phyloP scores from a whole-genome alignment of 345 rosid species.

The Linum usitatissimum region DNA sequence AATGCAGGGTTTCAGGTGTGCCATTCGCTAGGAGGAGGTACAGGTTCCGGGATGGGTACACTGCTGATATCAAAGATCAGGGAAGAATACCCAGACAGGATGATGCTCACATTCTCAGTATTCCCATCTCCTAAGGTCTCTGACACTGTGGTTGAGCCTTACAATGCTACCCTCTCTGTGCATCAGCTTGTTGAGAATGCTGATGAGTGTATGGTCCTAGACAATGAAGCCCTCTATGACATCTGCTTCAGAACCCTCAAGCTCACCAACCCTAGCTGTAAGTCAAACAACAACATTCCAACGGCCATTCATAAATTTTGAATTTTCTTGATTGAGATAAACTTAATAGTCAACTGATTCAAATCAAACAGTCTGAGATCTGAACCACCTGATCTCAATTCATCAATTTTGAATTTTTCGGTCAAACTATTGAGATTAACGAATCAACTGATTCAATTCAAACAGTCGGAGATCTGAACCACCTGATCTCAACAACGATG shows the following conservation, averaged over 20 bases:
- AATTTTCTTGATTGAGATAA: not conserved
- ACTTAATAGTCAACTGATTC: not conserved
- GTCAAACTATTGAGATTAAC: no score
- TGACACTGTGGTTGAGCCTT: constrained; percentile 56
- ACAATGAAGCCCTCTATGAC: constrained; percentile 52
- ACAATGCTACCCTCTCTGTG: constrained; percentile 50
- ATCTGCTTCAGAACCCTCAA: constrained; percentile 56
- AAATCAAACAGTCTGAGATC: constrained; percentile 48
- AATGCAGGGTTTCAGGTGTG: constrained; percentile 44
- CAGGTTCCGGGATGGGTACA: constrained; percentile 59
- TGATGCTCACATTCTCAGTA: constrained; percentile 54
- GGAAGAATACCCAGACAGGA: constrained; percentile 50
- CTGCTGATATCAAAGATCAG: constrained; percentile 49
- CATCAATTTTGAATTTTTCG: no score
- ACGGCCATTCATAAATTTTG: no score
- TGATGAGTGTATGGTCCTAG: constrained; percentile 58
- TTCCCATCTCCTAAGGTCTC: constrained; percentile 58
- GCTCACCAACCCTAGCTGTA: constrained; percentile 54
- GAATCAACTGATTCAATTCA: no score
- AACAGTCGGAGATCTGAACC: constrained; percentile 76
- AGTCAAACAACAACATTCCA: not conserved
- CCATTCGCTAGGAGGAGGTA: constrained; percentile 55
- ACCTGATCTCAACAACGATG: constrained; percentile 72
- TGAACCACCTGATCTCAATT: constrained; percentile 67
- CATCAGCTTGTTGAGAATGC: constrained; percentile 58